A percentile compares a stretch with the other conserved stretches of the same genome.
Evolutionary conservation across 2,329 filamentous ascomycete species (phyloP).

Genomic region (Gremmenia infestans): DNA sequence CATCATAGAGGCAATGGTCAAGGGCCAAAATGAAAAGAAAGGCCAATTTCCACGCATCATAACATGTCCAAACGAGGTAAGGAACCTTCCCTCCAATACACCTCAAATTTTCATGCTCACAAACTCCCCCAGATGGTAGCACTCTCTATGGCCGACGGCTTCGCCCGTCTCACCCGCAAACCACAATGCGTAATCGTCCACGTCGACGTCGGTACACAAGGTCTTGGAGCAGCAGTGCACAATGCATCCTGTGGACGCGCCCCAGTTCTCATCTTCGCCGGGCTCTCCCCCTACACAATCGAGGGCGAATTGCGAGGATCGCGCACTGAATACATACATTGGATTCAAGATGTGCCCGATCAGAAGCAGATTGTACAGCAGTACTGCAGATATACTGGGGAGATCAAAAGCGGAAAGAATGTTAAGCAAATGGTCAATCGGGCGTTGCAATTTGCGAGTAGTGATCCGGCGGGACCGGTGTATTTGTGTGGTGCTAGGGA

Average conservation of each 20-base stretch:
- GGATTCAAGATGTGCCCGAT: constrained; percentile 73
- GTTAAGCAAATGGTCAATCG: constrained; percentile 72
- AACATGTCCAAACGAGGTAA: constrained; percentile 66
- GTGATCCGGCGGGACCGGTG: constrained; percentile 63
- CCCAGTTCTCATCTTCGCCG: constrained; percentile 68
- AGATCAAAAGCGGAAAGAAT: constrained; percentile 68
- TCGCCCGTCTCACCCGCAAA: constrained; percentile 59
- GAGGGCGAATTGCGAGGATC: constrained; percentile 67
- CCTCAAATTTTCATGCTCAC: not conserved
- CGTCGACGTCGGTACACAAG: constrained; percentile 74
- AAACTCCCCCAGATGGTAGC: constrained; percentile 57
- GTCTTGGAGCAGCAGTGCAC: constrained; percentile 60
- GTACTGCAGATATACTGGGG: constrained; percentile 66
- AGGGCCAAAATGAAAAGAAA: constrained; percentile 61
- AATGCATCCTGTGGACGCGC: constrained; percentile 67
- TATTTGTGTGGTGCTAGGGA: constrained; percentile 64
- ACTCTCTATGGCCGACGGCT: constrained; percentile 72
- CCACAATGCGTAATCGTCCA: constrained; percentile 64
- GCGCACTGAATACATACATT: constrained; percentile 72
- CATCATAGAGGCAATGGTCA: constrained; percentile 69
- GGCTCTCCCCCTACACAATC: constrained; percentile 66
- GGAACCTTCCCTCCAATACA: constrained; percentile 2
- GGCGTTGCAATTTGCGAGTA: constrained; percentile 65
- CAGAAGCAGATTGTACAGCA: constrained; percentile 69
- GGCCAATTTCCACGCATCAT: constrained; percentile 60